phyloP scores from a whole-genome alignment of 192 early-diverging fungal species.

The Phlyctochytrium bullatum region DNA sequence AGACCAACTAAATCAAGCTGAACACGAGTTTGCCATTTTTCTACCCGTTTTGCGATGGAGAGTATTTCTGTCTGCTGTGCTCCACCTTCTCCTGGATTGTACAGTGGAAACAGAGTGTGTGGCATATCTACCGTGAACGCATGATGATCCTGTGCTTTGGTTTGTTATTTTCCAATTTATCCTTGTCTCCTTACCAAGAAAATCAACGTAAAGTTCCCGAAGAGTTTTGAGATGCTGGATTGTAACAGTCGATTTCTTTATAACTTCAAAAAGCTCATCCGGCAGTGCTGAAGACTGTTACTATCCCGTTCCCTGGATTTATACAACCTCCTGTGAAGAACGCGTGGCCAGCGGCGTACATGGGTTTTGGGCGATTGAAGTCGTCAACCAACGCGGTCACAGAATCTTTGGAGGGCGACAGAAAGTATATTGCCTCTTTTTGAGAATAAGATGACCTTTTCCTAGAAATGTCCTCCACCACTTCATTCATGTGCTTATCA shows the following conservation, averaged over 20 bases:
- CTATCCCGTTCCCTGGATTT: conserved; percentile 3
- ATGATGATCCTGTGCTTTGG: conserved; percentile 45
- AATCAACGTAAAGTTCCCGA: conserved; percentile 52
- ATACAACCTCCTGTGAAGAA: conserved; percentile 47
- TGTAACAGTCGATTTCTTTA: conserved; percentile 50
- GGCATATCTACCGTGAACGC: conserved; percentile 44
- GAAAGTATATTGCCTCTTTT: conserved; percentile 63
- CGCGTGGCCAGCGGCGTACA: conserved; percentile 53
- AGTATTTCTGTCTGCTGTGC: conserved; percentile 25
- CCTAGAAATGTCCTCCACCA: conserved; percentile 50
- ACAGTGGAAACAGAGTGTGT: conserved; percentile 28
- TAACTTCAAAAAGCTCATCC: conserved; percentile 59
- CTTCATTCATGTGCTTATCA: conserved; percentile 17
- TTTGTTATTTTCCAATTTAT: neutral
- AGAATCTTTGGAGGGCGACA: conserved; percentile 42
- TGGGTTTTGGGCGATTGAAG: conserved; percentile 45
- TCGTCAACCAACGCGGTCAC: conserved; percentile 48
- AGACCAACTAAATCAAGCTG: conserved; percentile 28
- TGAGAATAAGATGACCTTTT: conserved; percentile 51
- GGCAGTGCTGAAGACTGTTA: conserved; percentile 66
- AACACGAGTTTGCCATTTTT: neutral
- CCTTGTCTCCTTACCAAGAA: conserved; percentile 36
- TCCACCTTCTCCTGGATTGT: conserved; percentile 20
- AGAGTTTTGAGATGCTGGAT: conserved; percentile 28
- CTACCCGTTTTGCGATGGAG: conserved; percentile 31